These are phyloP conservation scores for Diplodia mutila DNA, from an alignment of 2,329 filamentous ascomycete genomes.

Conservation along the genomic window DNA sequence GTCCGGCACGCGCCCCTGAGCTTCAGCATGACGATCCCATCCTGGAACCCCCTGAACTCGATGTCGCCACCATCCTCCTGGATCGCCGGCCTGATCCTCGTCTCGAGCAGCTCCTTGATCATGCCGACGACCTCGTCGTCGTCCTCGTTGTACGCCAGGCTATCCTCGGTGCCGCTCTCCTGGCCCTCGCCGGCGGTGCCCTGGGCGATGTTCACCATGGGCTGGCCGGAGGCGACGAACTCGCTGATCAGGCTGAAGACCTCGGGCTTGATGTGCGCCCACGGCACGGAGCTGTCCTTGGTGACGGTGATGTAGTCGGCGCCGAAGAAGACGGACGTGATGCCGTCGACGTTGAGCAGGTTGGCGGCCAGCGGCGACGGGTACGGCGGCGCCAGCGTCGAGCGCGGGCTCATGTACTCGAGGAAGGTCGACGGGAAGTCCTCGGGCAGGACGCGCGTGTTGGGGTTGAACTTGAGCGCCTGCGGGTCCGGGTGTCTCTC, in stretches of 20 bases:
- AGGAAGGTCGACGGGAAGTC: slow-evolving; percentile 75
- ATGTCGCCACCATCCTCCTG: slow-evolving; percentile 98
- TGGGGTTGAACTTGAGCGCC: slow-evolving; percentile 91
- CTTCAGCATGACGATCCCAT: slow-evolving; percentile 79
- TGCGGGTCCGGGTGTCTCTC: neutral
- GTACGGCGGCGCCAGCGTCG: slow-evolving; percentile 84
- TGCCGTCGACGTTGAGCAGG: slow-evolving; percentile 90
- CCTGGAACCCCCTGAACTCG: slow-evolving; percentile 83
- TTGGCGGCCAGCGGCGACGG: slow-evolving; percentile 89
- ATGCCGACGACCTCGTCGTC: slow-evolving; percentile 94
- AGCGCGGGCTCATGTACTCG: slow-evolving; percentile 88
- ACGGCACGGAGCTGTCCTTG: slow-evolving; percentile 84
- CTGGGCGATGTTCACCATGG: slow-evolving; percentile 74
- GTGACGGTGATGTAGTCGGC: slow-evolving; percentile 96
- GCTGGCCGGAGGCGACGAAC: slow-evolving; percentile 80
- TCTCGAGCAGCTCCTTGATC: slow-evolving; percentile 98
- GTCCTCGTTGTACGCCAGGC: slow-evolving; percentile 81
- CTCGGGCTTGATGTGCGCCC: slow-evolving; percentile 94
- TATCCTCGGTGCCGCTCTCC: slow-evolving; percentile 61
- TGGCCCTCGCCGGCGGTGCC: slow-evolving; percentile 58
- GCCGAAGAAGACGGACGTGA: slow-evolving; percentile 94
- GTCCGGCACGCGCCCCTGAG: slow-evolving; percentile 90
- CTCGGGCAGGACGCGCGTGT: slow-evolving; percentile 80
- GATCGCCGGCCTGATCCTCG: slow-evolving; percentile 89
- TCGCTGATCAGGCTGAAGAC: slow-evolving; percentile 95